Evolutionary conservation across 345 rosid species (phyloP).

Genomic region (Raphanus sativus): DNA sequence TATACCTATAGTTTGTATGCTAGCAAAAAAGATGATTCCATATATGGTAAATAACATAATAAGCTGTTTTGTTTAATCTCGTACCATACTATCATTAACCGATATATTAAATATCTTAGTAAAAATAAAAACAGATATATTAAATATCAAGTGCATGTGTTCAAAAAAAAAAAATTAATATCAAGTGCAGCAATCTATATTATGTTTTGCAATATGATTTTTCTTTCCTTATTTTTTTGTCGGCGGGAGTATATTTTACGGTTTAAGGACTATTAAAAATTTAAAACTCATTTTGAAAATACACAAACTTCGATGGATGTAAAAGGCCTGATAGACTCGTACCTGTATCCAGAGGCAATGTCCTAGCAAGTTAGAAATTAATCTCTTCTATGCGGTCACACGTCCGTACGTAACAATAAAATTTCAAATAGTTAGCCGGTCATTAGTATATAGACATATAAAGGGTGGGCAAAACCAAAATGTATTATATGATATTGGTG

Average conservation of each 20-base stretch:
- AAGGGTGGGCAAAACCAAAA: background rate
- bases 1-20: background rate
- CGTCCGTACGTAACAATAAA: background rate
- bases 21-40: background rate
- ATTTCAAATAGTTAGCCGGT: background rate
- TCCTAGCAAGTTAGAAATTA: background rate
- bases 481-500: background rate
- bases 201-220: background rate
- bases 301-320: background rate
- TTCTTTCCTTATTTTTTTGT: background rate
- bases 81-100: background rate
- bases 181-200: background rate
- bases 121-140: too few relatives aligned
- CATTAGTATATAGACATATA: background rate
- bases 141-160: background rate
- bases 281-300: background rate
- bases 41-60: background rate
- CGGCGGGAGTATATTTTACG: background rate
- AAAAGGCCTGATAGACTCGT: background rate
- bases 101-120: background rate
- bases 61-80: background rate
- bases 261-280: background rate
- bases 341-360: slow-evolving; percentile 3
- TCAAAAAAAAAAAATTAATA: too few relatives aligned
- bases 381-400: background rate